Evolutionary conservation across 306 rosid genomes (phyloP).

Genomic region (Fragaria vesca): DNA sequence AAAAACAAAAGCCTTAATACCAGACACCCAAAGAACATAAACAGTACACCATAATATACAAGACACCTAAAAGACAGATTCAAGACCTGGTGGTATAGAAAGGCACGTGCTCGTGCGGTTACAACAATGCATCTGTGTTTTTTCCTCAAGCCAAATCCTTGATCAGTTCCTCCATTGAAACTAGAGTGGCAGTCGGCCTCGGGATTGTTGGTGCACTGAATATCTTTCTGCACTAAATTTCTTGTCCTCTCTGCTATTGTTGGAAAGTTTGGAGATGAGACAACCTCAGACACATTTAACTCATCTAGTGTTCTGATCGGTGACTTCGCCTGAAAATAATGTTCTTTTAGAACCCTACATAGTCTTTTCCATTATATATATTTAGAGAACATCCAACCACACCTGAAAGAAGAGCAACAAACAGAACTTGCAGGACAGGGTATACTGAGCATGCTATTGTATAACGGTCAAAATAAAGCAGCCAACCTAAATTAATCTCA

Average conservation of each 20-base stretch:
- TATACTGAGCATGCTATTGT: conserved; percentile 12
- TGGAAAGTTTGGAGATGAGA: conserved; percentile 69
- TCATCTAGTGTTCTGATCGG: conserved; percentile 89
- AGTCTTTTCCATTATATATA: neutral
- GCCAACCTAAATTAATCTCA: neutral
- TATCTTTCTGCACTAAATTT: conserved; percentile 29
- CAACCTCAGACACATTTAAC: conserved; percentile 63
- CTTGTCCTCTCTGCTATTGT: conserved; percentile 52
- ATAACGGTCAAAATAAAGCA: neutral
- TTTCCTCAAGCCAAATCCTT: conserved; percentile 74
- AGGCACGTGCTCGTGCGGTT: conserved; percentile 77
- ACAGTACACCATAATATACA: conserved; percentile 1
- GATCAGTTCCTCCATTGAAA: conserved; percentile 31
- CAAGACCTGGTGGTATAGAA: conserved; percentile 92
- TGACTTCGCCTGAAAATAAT: conserved; percentile 74
- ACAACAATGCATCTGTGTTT: conserved; percentile 67
- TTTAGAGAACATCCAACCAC: neutral
- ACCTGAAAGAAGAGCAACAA: neutral
- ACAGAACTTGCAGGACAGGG: neutral
- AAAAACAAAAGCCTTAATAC: neutral
- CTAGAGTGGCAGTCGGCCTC: conserved; percentile 26
- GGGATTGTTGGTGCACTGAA: conserved; percentile 25
- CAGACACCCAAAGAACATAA: conserved; percentile 2
- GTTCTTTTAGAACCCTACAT: conserved; percentile 10
- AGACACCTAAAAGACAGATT: conserved; percentile 8